Base-by-base conservation (phyloP, 176 grass and related monocot genomes). In the Dactylis glomerata region DNA sequence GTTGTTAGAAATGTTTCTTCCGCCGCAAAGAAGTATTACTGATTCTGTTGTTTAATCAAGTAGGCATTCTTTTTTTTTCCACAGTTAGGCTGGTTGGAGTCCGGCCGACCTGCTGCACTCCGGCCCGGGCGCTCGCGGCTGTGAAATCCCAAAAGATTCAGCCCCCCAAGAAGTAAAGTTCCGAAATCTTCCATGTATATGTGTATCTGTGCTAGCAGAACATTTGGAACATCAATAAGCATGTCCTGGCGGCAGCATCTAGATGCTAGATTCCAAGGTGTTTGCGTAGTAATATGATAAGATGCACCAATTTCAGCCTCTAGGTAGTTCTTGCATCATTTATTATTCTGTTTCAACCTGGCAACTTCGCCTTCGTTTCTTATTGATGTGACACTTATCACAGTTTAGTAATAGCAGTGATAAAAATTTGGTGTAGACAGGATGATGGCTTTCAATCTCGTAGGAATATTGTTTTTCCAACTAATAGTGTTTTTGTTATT, bases 111-210 rank as follows among this genome's bases (percentile, higher is more conserved):
- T 85, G 78, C 38, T 74, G 59, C 37, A 47, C 76, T 19, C 55
- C 73, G 3, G 65, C 87, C 78, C 85, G 89, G 68, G 9, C 74
- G 1, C 86, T 92, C 41, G 78, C 88, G 20, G 78, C 76, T 0
- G 85, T 89, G 17, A 90, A 87, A 94, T 33, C 91, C 12, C 83
- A 90, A 62, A 92, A 86, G 49, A 68, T 89, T 84, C 91, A 95
- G 19, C 77, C 90, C 14, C 74, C 85, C 8, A 98, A 93, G 69
- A 98, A 93, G 96, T 95, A 87, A 95, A 68, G 11, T 64, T 79
- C 58, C 10, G 20, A 59, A 14, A 23, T 49, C 31, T 41, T n/a
- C 44, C 19, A 27, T 20, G n/a, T n/a, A 13, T 28, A 10, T 61
- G 38, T 3, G 4, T 37, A 26, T 76, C 13, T 82, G 3, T 24